Conservation (phyloP, 202 grass and related monocot species). For the Dendrocalamus latiflorus region DNA sequence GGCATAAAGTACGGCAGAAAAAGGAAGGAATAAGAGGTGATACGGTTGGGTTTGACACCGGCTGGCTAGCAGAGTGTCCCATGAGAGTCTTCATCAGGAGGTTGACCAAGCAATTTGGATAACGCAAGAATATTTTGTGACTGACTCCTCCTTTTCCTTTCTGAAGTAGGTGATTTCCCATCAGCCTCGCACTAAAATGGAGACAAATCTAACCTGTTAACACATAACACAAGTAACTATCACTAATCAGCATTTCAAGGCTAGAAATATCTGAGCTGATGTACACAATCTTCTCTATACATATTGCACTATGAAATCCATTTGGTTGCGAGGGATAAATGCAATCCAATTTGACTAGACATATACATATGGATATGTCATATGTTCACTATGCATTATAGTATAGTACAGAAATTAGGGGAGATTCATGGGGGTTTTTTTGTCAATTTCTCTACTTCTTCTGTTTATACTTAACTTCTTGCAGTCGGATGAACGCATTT, state of each 20-base stretch:
- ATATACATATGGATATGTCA: not conserved
- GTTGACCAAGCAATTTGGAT: slow-evolving; percentile 21
- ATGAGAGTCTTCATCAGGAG: not conserved
- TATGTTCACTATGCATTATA: not conserved
- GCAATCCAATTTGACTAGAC: not conserved
- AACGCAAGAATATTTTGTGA: not conserved
- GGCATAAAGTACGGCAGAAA: slow-evolving; percentile 8
- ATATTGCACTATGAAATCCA: not conserved
- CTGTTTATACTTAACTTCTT: not conserved
- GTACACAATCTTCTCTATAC: not conserved
- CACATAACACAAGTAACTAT: not conserved
- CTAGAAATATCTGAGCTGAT: not conserved
- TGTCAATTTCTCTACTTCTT: not conserved
- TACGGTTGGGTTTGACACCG: slow-evolving; percentile 13
- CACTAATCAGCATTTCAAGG: not conserved
- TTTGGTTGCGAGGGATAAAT: not conserved
- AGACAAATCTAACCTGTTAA: not conserved
- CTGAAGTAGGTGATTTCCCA: not conserved
- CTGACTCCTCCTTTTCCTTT: not conserved
- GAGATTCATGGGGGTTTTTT: not conserved
- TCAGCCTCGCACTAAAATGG: not conserved
- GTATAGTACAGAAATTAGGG: not conserved
- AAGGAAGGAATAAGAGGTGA: not conserved
- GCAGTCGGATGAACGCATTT: not conserved
- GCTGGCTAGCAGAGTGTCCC: not conserved